These are phyloP conservation scores for Rhynchospora tenuis DNA, from an alignment of 176 grass and related monocot genomes.

Conservation along the genomic window DNA sequence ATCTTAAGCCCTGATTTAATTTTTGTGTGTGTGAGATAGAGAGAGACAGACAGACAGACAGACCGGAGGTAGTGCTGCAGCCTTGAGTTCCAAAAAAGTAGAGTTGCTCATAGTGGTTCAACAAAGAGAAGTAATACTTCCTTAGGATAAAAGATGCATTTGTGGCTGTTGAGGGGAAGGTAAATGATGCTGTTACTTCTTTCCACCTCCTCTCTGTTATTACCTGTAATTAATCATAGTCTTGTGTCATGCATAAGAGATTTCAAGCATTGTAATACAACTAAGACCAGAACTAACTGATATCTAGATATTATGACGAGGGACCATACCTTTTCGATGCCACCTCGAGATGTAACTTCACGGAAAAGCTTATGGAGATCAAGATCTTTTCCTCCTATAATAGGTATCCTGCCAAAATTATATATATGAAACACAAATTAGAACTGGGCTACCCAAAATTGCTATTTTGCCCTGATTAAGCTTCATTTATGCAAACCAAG, in stretches of 20 bases:
- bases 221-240: slow-evolving; percentile 45
- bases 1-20: slow-evolving; percentile 1
- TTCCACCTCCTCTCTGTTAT: slow-evolving; percentile 79
- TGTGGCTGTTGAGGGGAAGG: slow-evolving; percentile 74
- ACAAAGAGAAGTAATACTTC: slow-evolving; percentile 79
- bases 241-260: neutral
- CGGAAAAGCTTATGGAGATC: slow-evolving; percentile 91
- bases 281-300: neutral
- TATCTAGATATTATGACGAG: neutral
- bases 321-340: slow-evolving; percentile 57
- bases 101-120: slow-evolving; percentile 83
- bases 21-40: neutral
- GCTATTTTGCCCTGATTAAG: neutral
- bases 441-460: neutral
- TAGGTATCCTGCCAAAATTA: slow-evolving; percentile 60
- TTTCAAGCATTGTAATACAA: slow-evolving; percentile 12
- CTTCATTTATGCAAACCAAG: neutral
- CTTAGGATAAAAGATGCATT: slow-evolving; percentile 91
- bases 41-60: slow-evolving; percentile 38
- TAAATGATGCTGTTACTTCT: slow-evolving; percentile 86
- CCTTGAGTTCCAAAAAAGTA: slow-evolving; percentile 64
- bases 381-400: slow-evolving; percentile 89
- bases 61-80: slow-evolving; percentile 23
- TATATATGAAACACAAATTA: slow-evolving; percentile 14
- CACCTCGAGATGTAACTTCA: slow-evolving; percentile 85